Base-by-base conservation (phyloP, 106 monocot species). In the Dendrobium chrysotoxum region DNA sequence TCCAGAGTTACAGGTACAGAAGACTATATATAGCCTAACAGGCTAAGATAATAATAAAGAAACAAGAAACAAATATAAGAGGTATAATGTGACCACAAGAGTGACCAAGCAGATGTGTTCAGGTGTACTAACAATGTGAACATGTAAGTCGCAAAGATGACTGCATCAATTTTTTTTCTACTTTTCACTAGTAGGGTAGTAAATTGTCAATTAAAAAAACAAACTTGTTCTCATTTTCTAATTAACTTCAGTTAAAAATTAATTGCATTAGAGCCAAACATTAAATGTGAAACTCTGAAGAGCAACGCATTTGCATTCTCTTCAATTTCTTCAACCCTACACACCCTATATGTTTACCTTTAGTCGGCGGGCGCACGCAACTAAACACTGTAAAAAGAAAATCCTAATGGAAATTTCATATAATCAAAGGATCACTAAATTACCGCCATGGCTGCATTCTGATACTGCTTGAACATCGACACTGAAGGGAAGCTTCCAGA, bases 371-470 rank as follows among this genome's bases (percentile, higher is more conserved):
- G 16, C 23, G 23, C 50, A 50, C 13, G 16, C 61, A 61, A n/a
- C 61, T 35, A 50, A 16, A 1, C 7, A 46, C 46, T 5, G 20
- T 23, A n/a, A n/a, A 68, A 31, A 30, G 11, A 25, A 66, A 66
- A 23, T 26, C 28, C 23, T 28, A 26, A 66, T 28, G 66, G n/a
- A n/a, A 66, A 30, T 28, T 68, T 7, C 26, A 68, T 26, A 26
- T 68, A 28, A 68, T 7, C 2, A 30, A 68, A 68, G 68, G 68
- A 68, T 26, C 28, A 35, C 7, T 23, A 12, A 74, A 68, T 84
- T 89, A 99, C 99, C 93, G 86, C 89, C 85, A 99, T 83, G 31
- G 99, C 99, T 25, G 90, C 87, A 50, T 90, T 91, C 81, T 99
- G 99, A 80, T 95, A 95, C 79, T 95, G 88, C 81, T 91, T 95